phyloP scores from a whole-genome alignment of 306 rosid species.

The Leucaena leucocephala region DNA sequence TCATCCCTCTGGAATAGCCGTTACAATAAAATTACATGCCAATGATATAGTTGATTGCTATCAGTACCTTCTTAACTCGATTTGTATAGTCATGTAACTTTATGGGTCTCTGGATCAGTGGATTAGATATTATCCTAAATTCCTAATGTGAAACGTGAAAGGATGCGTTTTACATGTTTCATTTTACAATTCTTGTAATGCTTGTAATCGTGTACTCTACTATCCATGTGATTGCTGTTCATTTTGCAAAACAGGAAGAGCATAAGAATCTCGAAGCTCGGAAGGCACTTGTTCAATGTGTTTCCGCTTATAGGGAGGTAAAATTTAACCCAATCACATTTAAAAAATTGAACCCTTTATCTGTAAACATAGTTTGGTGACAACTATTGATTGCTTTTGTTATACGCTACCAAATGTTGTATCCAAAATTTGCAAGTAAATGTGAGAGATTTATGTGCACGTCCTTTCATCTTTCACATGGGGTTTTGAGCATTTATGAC shows the following conservation, averaged over 20 bases:
- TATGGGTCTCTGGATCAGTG: not conserved
- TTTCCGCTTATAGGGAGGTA: constrained; percentile 64
- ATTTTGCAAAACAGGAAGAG: constrained; percentile 36
- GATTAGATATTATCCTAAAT: not conserved
- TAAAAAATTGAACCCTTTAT: not conserved
- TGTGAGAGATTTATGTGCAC: not conserved
- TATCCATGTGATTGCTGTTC: constrained; percentile 13
- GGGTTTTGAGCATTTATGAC: constrained; percentile 5
- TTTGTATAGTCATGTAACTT: not conserved
- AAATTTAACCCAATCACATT: not conserved
- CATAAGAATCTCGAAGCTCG: constrained; percentile 40
- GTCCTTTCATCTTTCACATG: not conserved
- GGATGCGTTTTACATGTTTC: not conserved
- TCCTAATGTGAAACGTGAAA: not conserved
- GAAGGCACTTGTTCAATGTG: constrained; percentile 49
- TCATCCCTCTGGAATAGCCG: not conserved
- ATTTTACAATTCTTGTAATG: not conserved
- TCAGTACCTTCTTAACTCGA: not conserved
- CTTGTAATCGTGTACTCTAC: not conserved
- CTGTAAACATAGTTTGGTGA: not conserved
- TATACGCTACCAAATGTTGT: not conserved
- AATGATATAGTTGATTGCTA: not conserved
- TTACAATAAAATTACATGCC: not conserved
- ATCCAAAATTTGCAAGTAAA: not conserved
- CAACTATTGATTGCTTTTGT: not conserved